Percentiles rank a stretch among this genome's conserved stretches.
These are phyloP conservation scores for Pseudogymnoascus sp. DNA, from an alignment of 2,329 filamentous ascomycete species.

Conservation along the genomic window DNA sequence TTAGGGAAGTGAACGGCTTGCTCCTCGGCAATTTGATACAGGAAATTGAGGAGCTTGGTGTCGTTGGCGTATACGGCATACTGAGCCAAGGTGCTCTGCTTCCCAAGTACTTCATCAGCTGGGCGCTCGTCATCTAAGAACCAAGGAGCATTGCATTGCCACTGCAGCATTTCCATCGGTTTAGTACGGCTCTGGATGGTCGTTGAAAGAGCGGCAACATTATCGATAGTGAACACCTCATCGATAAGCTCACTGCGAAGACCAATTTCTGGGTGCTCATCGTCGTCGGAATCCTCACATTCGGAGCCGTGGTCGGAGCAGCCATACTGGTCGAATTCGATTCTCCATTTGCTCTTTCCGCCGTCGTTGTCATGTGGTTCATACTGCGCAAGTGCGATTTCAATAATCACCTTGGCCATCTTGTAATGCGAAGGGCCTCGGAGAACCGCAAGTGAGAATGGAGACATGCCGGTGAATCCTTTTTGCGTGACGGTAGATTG, in stretches of 20 bases:
- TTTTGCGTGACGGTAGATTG: constrained; percentile 20
- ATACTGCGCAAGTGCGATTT: constrained; percentile 64
- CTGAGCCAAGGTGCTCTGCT: constrained; percentile 11
- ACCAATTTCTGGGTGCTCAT: constrained; percentile 35
- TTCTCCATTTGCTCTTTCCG: constrained; percentile 30
- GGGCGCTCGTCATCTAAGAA: constrained; percentile 16
- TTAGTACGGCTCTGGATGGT: constrained; percentile 57
- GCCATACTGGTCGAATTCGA: constrained; percentile 35
- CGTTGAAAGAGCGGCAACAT: constrained; percentile 61
- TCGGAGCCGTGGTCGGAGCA: constrained; percentile 22
- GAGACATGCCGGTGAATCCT: constrained; percentile 28
- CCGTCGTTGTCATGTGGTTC: constrained; percentile 42
- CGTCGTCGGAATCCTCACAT: constrained; percentile 23
- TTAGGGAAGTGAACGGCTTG: constrained; percentile 22
- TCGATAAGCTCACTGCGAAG: constrained; percentile 45
- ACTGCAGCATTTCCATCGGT: constrained; percentile 46
- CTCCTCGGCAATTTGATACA: constrained; percentile 20
- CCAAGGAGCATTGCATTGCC: constrained; percentile 27
- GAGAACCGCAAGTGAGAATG: constrained; percentile 61
- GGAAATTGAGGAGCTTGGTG: constrained; percentile 22
- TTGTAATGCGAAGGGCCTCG: constrained; percentile 50
- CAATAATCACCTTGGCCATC: constrained; percentile 57
- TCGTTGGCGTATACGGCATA: constrained; percentile 21
- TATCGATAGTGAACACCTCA: constrained; percentile 65
- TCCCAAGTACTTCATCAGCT: background rate